Evolutionary conservation across 2,329 filamentous ascomycete genomes (phyloP), one percentile per base, ranked within the genome.

Genomic region (Dactylellina cionopaga): DNA sequence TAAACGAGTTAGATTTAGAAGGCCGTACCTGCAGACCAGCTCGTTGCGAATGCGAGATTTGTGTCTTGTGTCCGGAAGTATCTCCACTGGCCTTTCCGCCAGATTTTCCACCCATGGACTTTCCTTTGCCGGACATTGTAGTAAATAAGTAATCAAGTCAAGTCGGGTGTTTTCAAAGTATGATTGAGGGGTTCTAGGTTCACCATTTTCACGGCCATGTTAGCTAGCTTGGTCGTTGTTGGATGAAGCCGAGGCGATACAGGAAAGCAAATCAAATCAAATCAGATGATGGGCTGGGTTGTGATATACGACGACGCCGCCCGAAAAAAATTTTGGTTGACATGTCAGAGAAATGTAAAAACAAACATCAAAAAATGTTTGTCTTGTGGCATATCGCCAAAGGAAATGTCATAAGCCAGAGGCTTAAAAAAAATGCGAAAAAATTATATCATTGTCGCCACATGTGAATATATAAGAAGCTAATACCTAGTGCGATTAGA

Each of bases 21-120:
- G 29, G 24, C 44, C 58, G 66, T 71, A 97, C 93, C 90, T 97
- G 93, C 77, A 97, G 87, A 80, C 93, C 93, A 81, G 93, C 93
- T 82, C 95, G 93, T 80, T 92, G 92, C 78, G 92, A 96, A 85
- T 96, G 93, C 78, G 87, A 89, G 84, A 95, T 96, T 84, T 96
- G 91, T 80, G 91, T 90, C 85, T 96, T 96, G 84, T 91, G 91
- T 35, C 52, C 66, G 31, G 58, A 15, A 80, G 88, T 84, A 62
- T 86, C 86, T 76, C 89, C 89, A 78, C 85, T 87, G 76, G 87
- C 87, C 85, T 95, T 95, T 78, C 91, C 91, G 78, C 91, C 91
- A 68, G 90, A 93, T 88, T 96, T 96, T 80, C 93, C 93, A 79
- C 93, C 92, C 77, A 90, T 87, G 75, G 89, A 92, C 85, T 92